Evolutionary conservation across 2,329 filamentous ascomycete species (phyloP).

Genomic region (Akanthomyces muscarius): DNA sequence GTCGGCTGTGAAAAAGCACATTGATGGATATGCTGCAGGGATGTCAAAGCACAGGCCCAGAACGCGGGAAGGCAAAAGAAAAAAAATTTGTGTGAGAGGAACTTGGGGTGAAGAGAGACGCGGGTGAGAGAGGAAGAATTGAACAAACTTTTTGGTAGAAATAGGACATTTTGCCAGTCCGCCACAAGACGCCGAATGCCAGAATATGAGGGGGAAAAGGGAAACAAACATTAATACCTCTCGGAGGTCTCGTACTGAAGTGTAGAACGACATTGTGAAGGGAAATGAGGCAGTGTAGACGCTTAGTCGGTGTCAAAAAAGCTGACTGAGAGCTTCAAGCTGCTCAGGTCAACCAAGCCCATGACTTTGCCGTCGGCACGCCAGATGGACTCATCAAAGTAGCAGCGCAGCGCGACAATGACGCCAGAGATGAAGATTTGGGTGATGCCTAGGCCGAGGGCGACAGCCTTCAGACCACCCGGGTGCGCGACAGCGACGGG

Average conservation of each 20-base stretch:
- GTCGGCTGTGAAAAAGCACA: neutral
- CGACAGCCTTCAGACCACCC: conserved; percentile 35
- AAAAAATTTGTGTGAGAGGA: neutral
- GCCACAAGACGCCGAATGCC: neutral
- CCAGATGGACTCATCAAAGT: conserved; percentile 39
- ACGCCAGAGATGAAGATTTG: conserved; percentile 37
- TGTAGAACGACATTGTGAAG: neutral
- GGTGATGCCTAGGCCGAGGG: conserved; percentile 39
- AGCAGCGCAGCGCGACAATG: conserved; percentile 37
- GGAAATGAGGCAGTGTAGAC: neutral
- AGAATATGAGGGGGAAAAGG: neutral
- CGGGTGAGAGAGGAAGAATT: neutral
- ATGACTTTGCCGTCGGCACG: conserved; percentile 44
- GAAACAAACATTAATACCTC: neutral
- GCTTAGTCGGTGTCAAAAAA: conserved; percentile 42
- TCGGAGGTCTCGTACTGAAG: neutral
- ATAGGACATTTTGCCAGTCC: neutral
- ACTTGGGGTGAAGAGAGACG: neutral
- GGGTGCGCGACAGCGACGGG: conserved; percentile 34
- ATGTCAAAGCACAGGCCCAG: neutral
- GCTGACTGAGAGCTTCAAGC: conserved; percentile 40
- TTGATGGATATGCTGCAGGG: neutral
- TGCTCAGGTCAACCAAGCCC: conserved; percentile 43
- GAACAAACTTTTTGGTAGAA: neutral
- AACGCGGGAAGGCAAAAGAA: neutral